phyloP scores from a whole-genome alignment of 208 protist species.

The Trypanosoma rangeli region DNA sequence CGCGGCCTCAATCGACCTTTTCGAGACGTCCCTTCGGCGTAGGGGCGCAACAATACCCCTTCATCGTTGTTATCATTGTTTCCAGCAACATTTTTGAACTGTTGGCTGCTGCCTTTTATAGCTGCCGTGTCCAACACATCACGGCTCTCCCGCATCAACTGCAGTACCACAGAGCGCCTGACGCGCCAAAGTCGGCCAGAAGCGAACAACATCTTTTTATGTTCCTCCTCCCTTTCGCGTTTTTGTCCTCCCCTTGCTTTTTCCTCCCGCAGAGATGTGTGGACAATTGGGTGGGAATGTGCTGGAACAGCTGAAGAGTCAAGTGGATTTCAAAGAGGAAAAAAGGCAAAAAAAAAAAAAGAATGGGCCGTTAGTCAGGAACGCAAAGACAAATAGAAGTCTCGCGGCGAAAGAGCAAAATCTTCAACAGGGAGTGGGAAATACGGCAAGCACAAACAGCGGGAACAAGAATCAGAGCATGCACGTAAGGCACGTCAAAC shows the following conservation, averaged over 20 bases:
- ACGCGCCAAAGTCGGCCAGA: neutral
- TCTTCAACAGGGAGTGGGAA: neutral
- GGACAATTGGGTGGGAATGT: neutral
- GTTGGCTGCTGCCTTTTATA: neutral
- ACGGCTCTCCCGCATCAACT: neutral
- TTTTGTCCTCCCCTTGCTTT: neutral
- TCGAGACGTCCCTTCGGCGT: neutral
- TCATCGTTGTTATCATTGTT: neutral
- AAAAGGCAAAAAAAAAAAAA: constrained; percentile 1
- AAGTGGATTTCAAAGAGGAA: constrained; percentile 6
- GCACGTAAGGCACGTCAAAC: neutral
- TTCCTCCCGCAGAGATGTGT: neutral
- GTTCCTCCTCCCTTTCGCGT: neutral
- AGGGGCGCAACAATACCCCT: neutral
- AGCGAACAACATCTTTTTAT: constrained; percentile 10
- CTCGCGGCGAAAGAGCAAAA: neutral
- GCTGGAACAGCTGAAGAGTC: neutral
- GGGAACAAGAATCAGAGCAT: neutral
- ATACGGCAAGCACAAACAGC: neutral
- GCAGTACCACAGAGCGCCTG: constrained; percentile 4
- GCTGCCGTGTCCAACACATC: neutral
- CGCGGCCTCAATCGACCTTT: neutral
- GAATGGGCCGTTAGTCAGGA: neutral
- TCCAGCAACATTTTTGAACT: neutral
- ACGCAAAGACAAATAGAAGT: neutral